Conservation (phyloP, 805 yeast genomes). For the Maudiozyma turicensis region DNA sequence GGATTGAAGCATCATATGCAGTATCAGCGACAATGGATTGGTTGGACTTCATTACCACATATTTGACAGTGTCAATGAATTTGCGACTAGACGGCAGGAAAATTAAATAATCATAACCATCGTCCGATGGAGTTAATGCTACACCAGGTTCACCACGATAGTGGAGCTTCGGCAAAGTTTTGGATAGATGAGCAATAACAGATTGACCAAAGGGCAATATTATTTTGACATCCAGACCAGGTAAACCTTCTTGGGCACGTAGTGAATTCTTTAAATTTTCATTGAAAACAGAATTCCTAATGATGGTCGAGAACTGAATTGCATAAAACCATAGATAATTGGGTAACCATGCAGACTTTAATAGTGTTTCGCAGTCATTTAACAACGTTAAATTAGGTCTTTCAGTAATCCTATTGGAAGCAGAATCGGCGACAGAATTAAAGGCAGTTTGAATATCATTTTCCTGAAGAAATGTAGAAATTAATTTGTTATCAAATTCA, state of each 20-base stretch:
- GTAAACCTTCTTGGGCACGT: neutral
- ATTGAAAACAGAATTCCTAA: neutral
- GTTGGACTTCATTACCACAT: neutral
- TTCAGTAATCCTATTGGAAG: neutral
- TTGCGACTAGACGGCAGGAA: neutral
- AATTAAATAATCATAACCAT: neutral
- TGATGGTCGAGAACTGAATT: neutral
- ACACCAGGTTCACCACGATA: neutral
- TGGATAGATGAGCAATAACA: neutral
- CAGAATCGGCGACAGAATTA: neutral
- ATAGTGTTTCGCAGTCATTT: neutral
- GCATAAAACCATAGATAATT: neutral
- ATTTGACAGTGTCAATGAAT: neutral
- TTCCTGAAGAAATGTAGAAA: neutral
- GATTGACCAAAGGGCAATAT: neutral
- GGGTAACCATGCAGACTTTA: neutral
- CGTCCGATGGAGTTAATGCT: slow-evolving; percentile 1
- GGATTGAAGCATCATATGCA: neutral
- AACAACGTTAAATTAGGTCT: neutral
- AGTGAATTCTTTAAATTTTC: neutral
- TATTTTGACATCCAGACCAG: neutral
- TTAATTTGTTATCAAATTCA: neutral
- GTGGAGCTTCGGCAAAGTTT: neutral
- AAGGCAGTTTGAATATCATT: neutral
- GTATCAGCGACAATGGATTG: neutral